Evolutionary conservation across 2,329 filamentous ascomycete species (phyloP).

Genomic region (Chrysoporthe austroafricana): DNA sequence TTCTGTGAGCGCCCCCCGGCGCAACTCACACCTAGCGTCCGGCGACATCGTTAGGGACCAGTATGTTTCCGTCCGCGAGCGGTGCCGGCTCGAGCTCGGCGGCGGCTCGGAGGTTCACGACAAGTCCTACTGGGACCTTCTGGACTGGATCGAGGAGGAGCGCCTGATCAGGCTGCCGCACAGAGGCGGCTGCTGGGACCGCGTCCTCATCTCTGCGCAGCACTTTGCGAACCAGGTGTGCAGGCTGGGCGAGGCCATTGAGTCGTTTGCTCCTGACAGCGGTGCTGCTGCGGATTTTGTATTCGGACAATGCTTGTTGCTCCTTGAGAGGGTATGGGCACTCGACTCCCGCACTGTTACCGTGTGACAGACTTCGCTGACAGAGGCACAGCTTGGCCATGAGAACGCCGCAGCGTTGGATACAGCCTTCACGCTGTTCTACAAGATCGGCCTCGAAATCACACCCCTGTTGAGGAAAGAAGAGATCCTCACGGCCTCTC

Average conservation of each 20-base stretch:
- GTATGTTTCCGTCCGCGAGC: neutral
- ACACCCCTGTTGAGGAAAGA: neutral
- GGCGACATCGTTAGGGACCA: constrained; percentile 1
- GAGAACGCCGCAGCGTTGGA: constrained; percentile 10
- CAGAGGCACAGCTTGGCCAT: constrained; percentile 4
- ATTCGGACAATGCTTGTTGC: constrained; percentile 12
- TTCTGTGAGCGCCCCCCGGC: neutral
- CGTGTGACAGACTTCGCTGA: neutral
- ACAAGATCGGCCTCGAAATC: constrained; percentile 4
- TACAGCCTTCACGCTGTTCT: constrained; percentile 12
- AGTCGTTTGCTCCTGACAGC: constrained; percentile 8
- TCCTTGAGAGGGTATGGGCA: constrained; percentile 4
- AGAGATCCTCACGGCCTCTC: neutral
- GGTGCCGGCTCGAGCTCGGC: constrained; percentile 5
- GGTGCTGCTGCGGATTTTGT: constrained; percentile 2
- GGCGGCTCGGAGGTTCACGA: neutral
- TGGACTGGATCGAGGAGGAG: constrained; percentile 5
- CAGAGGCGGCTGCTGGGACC: constrained; percentile 7
- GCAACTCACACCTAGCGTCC: neutral
- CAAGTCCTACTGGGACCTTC: neutral
- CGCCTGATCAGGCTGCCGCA: constrained; percentile 11
- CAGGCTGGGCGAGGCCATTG: constrained; percentile 3
- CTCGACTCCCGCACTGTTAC: neutral
- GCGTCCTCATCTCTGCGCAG: constrained; percentile 2
- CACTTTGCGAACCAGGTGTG: constrained; percentile 9